Base-by-base conservation (phyloP, 2,329 filamentous ascomycete species). In the Aureobasidium namibiae region DNA sequence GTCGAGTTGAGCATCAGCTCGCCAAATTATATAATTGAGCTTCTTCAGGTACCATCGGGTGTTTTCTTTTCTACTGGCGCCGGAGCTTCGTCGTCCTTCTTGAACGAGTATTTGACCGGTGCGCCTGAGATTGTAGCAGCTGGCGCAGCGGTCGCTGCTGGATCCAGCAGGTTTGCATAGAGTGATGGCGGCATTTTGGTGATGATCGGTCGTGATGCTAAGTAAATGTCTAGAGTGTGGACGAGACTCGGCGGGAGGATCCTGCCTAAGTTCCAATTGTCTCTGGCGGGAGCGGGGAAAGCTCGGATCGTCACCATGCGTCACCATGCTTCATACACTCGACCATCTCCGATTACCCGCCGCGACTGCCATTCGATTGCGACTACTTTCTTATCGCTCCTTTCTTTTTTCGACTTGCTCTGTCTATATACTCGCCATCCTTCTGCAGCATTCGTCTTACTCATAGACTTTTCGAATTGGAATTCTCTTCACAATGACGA, bases 161-260 rank as follows among this genome's bases (percentile, higher is more conserved):
- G 72, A 66, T 90, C 87, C 63, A 94, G 83, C 44, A 95, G 81
- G 71, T 95, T 89, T 58, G 89, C 91, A 71, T 96, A 96, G 5
- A 95, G 83, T 18, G 89, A 92, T 65, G 54, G 54, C 24, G 54
- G 54, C 54, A 57, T 57, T 0, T 18, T 29, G 23, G 5, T 48
- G 42, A 4, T 21, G 31, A 7, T 11, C 8, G 16, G 14, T 11
- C n/a, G n/a, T n/a, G n/a, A n/a, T n/a, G n/a, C n/a, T n/a, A n/a
- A n/a, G n/a, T n/a, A n/a, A n/a, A n/a, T 23, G 23, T 9, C 26
- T 29, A 29, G 26, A 18, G 11, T 16, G 34, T 18, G 13, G 24
- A 8, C 16, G 36, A 42, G 50, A 54, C 50, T 54, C 50, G 50
- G 14, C 31, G n/a, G n/a, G n/a, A n/a, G n/a, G n/a, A n/a, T n/a